Evolutionary conservation across 495 filamentous ascomycete species (phyloP).

Genomic region (Talaromyces stipitatus): DNA sequence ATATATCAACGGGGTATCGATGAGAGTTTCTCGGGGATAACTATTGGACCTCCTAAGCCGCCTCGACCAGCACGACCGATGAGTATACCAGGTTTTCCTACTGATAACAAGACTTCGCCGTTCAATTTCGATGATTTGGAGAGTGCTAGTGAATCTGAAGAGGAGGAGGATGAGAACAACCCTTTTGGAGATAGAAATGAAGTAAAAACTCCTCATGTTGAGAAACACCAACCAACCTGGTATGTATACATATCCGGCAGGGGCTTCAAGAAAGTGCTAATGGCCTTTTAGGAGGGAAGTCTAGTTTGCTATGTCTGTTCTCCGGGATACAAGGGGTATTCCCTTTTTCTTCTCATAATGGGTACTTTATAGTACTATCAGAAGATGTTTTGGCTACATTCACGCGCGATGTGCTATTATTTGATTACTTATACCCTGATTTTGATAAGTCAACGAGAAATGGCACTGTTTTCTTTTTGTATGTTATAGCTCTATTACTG

Average conservation of each 20-base stretch:
- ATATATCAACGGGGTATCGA: slow-evolving; percentile 18
- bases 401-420: not conserved
- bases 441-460: not conserved
- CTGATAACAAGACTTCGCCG: slow-evolving; percentile 16
- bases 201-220: slow-evolving; percentile 51
- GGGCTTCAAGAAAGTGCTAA: not conserved
- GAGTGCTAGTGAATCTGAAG: slow-evolving; percentile 41
- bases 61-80: slow-evolving; percentile 28
- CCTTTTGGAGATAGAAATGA: slow-evolving; percentile 75
- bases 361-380: not conserved
- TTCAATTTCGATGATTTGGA: slow-evolving; percentile 21
- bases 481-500: not conserved
- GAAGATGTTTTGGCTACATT: not conserved
- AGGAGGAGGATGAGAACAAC: slow-evolving; percentile 61
- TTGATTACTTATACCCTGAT: not conserved
- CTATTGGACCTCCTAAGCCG: slow-evolving; percentile 34
- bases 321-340: not conserved
- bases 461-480: not conserved
- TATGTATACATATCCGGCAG: slow-evolving; percentile 11
- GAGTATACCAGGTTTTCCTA: slow-evolving; percentile 21
- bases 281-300: not conserved
- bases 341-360: not conserved
- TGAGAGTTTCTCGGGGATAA: slow-evolving; percentile 32
- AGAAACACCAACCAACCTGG: slow-evolving; percentile 50
- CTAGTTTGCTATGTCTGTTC: not conserved